phyloP scores from a whole-genome alignment of 306 rosid species.

The Pterocarpus macrocarpus region DNA sequence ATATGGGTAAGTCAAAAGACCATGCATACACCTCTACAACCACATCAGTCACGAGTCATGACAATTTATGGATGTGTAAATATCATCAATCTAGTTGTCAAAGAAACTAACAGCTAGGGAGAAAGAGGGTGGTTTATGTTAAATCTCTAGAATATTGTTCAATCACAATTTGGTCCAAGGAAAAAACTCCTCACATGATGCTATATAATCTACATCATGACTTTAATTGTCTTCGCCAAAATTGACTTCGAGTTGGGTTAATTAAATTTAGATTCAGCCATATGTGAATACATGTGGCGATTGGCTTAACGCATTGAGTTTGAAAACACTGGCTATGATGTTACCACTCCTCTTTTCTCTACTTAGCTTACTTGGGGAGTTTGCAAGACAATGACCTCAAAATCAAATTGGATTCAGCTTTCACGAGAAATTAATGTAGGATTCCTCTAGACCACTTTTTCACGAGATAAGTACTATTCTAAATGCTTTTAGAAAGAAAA shows the following conservation, averaged over 20 bases:
- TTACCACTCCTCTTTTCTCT: not conserved
- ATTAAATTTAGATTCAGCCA: not conserved
- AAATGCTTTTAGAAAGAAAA: not conserved
- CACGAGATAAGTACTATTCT: conserved; percentile 23
- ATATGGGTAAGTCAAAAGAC: too few relatives aligned
- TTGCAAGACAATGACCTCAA: conserved; percentile 11
- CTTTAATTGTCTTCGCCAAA: not conserved
- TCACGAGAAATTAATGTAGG: not conserved
- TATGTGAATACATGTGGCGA: not conserved
- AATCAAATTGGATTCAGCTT: not conserved
- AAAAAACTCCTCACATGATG: not conserved
- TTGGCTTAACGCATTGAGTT: not conserved
- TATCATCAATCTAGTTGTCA: too few relatives aligned
- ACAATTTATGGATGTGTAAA: too few relatives aligned
- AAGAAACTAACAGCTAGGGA: too few relatives aligned
- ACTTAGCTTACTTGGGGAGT: not conserved
- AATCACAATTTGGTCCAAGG: not conserved
- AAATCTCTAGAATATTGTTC: not conserved
- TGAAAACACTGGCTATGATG: not conserved
- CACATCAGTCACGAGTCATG: too few relatives aligned
- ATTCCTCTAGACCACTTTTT: not conserved
- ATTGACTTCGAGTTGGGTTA: not conserved
- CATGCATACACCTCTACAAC: too few relatives aligned
- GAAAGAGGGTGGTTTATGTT: too few relatives aligned
- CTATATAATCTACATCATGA: not conserved